Conservation (phyloP, 192 early-diverging fungal genomes). For the Chytriomyces sp. region DNA sequence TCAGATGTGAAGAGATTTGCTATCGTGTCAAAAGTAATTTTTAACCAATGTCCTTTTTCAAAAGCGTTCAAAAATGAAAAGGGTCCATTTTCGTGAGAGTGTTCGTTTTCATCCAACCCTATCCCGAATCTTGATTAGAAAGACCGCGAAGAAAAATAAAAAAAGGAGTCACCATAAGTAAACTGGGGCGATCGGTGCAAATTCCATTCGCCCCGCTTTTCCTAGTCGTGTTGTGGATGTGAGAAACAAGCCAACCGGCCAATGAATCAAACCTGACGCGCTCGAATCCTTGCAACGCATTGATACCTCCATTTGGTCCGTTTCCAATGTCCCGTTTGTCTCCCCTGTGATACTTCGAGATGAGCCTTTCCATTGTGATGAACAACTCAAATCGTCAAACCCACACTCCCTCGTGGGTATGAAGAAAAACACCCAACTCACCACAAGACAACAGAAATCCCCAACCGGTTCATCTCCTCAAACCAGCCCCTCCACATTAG, state of each 20-base stretch:
- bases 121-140: no score
- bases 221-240: neutral
- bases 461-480: constrained; percentile 38
- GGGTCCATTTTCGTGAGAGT: no score
- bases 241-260: neutral
- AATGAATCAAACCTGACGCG: constrained; percentile 1
- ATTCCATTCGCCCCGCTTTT: constrained; percentile 49
- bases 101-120: no score
- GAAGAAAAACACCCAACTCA: constrained; percentile 7
- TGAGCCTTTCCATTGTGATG: neutral
- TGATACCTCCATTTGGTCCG: constrained; percentile 43
- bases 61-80: no score
- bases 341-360: constrained; percentile 1
- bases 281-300: constrained; percentile 44
- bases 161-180: constrained; percentile 27
- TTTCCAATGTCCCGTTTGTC: neutral
- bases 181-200: constrained; percentile 46
- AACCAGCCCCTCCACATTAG: constrained; percentile 32
- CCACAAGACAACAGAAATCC: constrained; percentile 49
- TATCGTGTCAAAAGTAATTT: no score
- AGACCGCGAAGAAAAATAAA: constrained; percentile 1
- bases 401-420: neutral
- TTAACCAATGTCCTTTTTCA: no score
- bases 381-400: neutral
- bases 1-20: no score